Evolutionary conservation across 495 filamentous ascomycete genomes (phyloP).

Genomic region (Neurospora sp.): DNA sequence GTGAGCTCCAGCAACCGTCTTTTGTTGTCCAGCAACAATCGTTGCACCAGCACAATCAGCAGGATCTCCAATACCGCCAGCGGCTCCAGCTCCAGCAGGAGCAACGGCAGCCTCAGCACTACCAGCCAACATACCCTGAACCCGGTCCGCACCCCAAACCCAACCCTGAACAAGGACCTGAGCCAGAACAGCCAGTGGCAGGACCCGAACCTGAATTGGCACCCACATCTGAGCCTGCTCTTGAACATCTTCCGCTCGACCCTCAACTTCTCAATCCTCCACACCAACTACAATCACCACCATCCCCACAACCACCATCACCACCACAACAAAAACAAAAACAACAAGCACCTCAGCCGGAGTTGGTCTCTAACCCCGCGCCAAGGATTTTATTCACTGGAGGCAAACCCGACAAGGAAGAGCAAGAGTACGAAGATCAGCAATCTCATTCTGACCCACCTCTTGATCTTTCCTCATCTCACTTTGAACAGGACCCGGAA

Average conservation of each 20-base stretch:
- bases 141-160: not conserved
- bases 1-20: not conserved
- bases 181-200: conserved; percentile 8
- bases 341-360: not conserved
- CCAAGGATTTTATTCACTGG: not conserved
- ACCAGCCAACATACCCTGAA: not conserved
- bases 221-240: conserved; percentile 1
- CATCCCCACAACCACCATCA: not conserved
- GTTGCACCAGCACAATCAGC: conserved; percentile 1
- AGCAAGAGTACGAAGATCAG: not conserved
- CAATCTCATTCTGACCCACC: conserved; percentile 1
- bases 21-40: not conserved
- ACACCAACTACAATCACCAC: not conserved
- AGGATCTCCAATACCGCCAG: not conserved
- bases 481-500: not conserved
- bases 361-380: not conserved
- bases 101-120: not conserved
- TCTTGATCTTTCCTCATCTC: not conserved
- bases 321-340: not conserved
- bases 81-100: not conserved
- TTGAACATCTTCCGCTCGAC: not conserved
- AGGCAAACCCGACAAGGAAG: not conserved
- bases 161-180: conserved; percentile 1
- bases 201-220: conserved; percentile 1
- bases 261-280: not conserved